These are phyloP conservation scores for Harringtonia aguacate DNA, from an alignment of 2,329 filamentous ascomycete genomes.

Conservation along the genomic window DNA sequence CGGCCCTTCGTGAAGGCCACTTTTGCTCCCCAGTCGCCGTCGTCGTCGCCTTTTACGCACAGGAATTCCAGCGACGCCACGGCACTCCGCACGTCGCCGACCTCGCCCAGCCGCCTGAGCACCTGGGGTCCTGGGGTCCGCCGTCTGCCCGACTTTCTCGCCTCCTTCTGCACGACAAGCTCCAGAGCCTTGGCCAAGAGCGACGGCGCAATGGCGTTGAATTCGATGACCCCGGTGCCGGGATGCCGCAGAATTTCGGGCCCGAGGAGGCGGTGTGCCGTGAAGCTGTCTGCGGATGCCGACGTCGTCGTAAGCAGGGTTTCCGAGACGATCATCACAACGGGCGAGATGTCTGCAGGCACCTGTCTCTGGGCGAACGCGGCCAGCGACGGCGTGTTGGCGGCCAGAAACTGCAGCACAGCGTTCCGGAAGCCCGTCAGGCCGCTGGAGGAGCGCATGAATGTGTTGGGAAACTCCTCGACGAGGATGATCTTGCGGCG, in stretches of 20 bases:
- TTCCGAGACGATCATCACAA: constrained; percentile 88
- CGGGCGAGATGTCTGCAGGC: constrained; percentile 46
- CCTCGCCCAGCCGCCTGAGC: constrained; percentile 68
- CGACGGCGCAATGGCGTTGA: constrained; percentile 84
- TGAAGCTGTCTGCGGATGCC: constrained; percentile 81
- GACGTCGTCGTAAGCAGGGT: constrained; percentile 78
- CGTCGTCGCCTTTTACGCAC: constrained; percentile 69
- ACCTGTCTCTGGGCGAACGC: constrained; percentile 25
- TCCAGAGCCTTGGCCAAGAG: constrained; percentile 78
- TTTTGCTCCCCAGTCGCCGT: constrained; percentile 64
- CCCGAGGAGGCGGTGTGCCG: constrained; percentile 79
- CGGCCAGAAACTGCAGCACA: constrained; percentile 63
- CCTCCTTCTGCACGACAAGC: constrained; percentile 73
- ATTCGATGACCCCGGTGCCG: constrained; percentile 71
- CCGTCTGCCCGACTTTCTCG: constrained; percentile 62
- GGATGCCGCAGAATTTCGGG: constrained; percentile 77
- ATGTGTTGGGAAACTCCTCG: constrained; percentile 74
- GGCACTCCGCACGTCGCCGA: constrained; percentile 89
- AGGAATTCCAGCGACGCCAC: constrained; percentile 87
- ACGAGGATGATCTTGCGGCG: constrained; percentile 53
- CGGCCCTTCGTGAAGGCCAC: constrained; percentile 61
- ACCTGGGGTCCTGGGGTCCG: constrained; percentile 70
- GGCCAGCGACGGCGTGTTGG: constrained; percentile 48
- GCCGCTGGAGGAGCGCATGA: constrained; percentile 52
- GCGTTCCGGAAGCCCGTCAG: constrained; percentile 64